Percentiles rank a stretch among this genome's conserved stretches.
Evolutionary conservation across 805 yeast species (phyloP).

Genomic region (Myxozyma vanderwaltii): DNA sequence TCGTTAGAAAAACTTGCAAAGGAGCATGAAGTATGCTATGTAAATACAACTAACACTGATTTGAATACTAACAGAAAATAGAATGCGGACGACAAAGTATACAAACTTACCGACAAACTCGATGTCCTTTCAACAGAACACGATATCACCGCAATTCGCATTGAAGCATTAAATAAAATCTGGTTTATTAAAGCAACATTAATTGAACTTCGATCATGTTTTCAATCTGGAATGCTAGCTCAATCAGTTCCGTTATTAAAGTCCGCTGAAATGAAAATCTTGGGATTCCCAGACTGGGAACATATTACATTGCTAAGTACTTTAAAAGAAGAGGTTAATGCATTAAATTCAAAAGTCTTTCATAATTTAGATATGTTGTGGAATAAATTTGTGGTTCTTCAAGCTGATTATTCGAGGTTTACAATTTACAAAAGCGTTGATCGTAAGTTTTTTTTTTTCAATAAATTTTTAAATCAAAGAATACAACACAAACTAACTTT

Average conservation of each 20-base stretch:
- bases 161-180: slow-evolving; percentile 27
- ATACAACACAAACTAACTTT: too few species aligned
- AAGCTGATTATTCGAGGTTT: background rate
- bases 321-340: slow-evolving; percentile 29
- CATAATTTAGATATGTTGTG: slow-evolving; percentile 21
- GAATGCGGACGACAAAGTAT: slow-evolving; percentile 30
- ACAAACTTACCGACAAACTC: slow-evolving; percentile 18
- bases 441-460: background rate
- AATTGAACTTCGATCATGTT: slow-evolving; percentile 25
- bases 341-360: slow-evolving; percentile 23
- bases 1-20: slow-evolving; percentile 10
- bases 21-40: slow-evolving; percentile 15
- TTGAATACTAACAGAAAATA: background rate
- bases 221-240: slow-evolving; percentile 17
- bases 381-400: slow-evolving; percentile 8
- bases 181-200: slow-evolving; percentile 28
- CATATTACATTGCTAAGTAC: slow-evolving; percentile 16
- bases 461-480: too few species aligned
- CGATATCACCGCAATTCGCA: slow-evolving; percentile 6
- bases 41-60: background rate
- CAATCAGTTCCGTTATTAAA: slow-evolving; percentile 23
- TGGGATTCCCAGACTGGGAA: slow-evolving; percentile 29
- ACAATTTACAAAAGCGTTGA: slow-evolving; percentile 1
- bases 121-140: slow-evolving; percentile 7
- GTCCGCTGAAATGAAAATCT: slow-evolving; percentile 27